Base-by-base conservation (phyloP, 2,329 filamentous ascomycete genomes). In the Cordyceps javanica region DNA sequence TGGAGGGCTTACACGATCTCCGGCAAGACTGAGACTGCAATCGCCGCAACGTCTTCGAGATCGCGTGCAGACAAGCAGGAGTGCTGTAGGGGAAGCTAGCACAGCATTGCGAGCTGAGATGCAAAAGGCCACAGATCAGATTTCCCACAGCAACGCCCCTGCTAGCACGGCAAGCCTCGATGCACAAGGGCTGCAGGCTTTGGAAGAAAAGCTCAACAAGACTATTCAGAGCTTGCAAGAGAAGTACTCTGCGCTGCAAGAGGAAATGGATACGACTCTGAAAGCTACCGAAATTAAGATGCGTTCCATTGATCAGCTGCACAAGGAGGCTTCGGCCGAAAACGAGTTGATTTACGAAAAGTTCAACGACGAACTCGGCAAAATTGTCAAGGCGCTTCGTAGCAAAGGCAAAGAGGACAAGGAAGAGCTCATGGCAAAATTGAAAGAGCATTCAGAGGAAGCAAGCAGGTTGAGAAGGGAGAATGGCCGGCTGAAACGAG, bases 271-370 rank as follows among this genome's bases (percentile, higher is more conserved):
- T 42, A 83, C 77, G 21, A 86, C 86, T 1, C 77, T 96, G 14
- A 80, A 83, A 65, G 85, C 90, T 2, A 85, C 83, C 14, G 91
- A 97, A 69, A 82, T 81, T 59, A 92, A 94, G 65, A 86, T 87
- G 59, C 88, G 86, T 65, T 88, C 88, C 41, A 83, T 97, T 55
- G 92, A 97, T 69, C 89, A 95, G 72, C 76, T 96, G 53, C 96
- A 95, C 74, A 89, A 90, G 62, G 91, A 96, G 67, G 83, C 87
- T 16, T 91, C 86, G 65, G 89, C 90, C 0, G 93, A 97, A 76
- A 97, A 97, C 65, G 92, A 97, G 73, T 82, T 93, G 30, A 78
- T 97, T 57, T 97, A 97, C 71, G 89, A 93, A 63, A 87, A 87
- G 60, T 96, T 97, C 77, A 96, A 97, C 66, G 83, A 85, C n/a